Base-by-base conservation (phyloP, 345 rosid genomes). In the rapeseed (Brassica napus) region DNA sequence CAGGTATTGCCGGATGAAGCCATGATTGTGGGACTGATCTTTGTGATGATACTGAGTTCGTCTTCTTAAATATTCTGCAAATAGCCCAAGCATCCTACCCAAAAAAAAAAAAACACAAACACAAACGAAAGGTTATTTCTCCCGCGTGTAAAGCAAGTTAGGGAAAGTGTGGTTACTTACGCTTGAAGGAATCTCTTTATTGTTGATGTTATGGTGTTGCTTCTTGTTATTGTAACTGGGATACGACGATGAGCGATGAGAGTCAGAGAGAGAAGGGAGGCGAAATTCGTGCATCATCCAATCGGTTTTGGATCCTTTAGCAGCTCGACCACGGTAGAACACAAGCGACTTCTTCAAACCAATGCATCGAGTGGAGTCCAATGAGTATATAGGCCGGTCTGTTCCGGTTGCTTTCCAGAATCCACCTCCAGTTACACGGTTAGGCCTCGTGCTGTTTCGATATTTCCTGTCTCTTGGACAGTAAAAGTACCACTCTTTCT, bases 211-310 rank as follows among this genome's bases (percentile, higher is more conserved):
- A 30, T 18, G 65, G 30, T 71, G 60, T 69, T 71, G 80, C 59
- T 76, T 81, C 65, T 81, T 76, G 71, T 32, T 71, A 65, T 4
- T 75, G 79, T 73, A 26, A 18, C 6, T 74, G 3, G 28, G 30
- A 52, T 63, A 59, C 6, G 63, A 49, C 65, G 72, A 8, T 0
- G 83, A 75, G 55, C 64, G 88, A 6, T 83, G 74, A 9, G 92
- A 84, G 57, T 87, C 91, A 0, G 82, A 49, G 6, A 87, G 69
- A 37, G 98, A 86, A 76, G 98, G 98, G 35, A 94, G 87, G 10
- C 97, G 92, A 68, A 92, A 94, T 67, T 94, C 98, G n/a, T 94
- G 98, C 98, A 94, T 94, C 98, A 94, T 94, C 99, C 98, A 94
- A 71, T 94, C 99, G 2, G 98, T 94, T 83, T 94, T 94, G 23